A percentile compares a stretch with the other conserved stretches of the same genome.
phyloP scores from a whole-genome alignment of 2,329 filamentous ascomycete species.

The Dendryphion nanum region DNA sequence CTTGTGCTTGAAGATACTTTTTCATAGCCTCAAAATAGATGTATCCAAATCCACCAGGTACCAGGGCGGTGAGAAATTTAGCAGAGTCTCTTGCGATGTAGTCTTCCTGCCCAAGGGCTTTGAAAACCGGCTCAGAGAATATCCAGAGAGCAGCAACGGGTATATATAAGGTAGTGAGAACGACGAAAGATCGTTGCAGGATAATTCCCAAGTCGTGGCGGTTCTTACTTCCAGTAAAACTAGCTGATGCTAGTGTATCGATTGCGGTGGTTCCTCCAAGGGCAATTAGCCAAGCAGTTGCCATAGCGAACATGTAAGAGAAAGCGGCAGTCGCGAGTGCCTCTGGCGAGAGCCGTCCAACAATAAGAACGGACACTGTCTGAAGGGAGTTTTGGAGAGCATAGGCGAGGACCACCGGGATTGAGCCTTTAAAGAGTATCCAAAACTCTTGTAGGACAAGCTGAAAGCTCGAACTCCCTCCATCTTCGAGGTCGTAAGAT shows the following conservation, averaged over 20 bases:
- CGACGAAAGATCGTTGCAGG: conserved; percentile 71
- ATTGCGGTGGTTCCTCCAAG: conserved; percentile 83
- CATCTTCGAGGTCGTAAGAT: conserved; percentile 39
- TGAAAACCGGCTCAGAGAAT: conserved; percentile 72
- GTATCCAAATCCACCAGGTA: conserved; percentile 81
- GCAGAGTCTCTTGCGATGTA: conserved; percentile 73
- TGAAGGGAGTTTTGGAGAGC: conserved; percentile 83
- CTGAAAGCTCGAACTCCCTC: conserved; percentile 30
- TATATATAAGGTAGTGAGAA: conserved; percentile 70
- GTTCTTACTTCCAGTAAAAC: conserved; percentile 77
- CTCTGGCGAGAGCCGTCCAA: conserved; percentile 75
- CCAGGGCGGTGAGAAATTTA: conserved; percentile 68
- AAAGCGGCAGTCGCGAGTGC: conserved; percentile 80
- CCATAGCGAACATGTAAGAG: conserved; percentile 92
- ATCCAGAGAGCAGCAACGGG: conserved; percentile 73
- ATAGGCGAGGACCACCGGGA: conserved; percentile 82
- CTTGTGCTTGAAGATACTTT: conserved; percentile 59
- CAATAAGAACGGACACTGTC: conserved; percentile 77
- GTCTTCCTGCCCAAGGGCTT: conserved; percentile 71
- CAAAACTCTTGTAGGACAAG: conserved; percentile 60
- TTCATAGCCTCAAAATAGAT: conserved; percentile 81
- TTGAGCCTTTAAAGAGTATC: conserved; percentile 65
- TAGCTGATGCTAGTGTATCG: conserved; percentile 79
- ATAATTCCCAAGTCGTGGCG: conserved; percentile 76
- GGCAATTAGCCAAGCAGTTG: conserved; percentile 81